Base-by-base conservation (phyloP, 345 rosid genomes). In the Populus ilicifolia region DNA sequence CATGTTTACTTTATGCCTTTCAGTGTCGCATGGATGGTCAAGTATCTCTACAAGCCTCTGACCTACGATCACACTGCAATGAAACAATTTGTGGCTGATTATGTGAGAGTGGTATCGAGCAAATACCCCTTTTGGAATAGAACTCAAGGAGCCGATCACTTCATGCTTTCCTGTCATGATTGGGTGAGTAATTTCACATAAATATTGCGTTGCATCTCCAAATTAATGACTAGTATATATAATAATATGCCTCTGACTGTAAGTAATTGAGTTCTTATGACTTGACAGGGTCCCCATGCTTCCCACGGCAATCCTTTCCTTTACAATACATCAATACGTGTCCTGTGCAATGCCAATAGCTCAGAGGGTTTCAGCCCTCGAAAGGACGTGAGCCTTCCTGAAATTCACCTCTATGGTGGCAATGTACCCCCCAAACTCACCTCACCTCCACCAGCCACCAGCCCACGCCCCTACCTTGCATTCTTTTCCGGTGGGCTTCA, bases 401-500 rank as follows among this genome's bases (percentile, higher is more conserved):
- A 95, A 84, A 89, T 95, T 59, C 77, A 54, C 83, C 94, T 95
- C 83, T 39, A 59, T 4, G 83, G 85, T 1, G 96, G 98, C 75
- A 68, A 77, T 8, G 72, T 92, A 6, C 61, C 86, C 36, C 86
- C 84, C 27, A 74, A 86, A 36, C 92, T 89, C 81, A 82, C 76
- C 71, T 70, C 84, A 41, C 86, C 90, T 1, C 91, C 89, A 0
- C 80, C 81, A 1, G 41, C 23, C 23, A 71, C 73, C 74, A 2
- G 70, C 67, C 72, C 92, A 2, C 89, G 98, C 17, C 90, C 89
- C 12, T 43, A 85, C 74, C 89, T 93, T 1, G 88, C 87, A 0
- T 95, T 93, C 90, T 95, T 95, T n/a, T 93, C 98, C 0, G 98
- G 99, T 0, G 99, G 98, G 17, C 66, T 83, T 41, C 99, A 95